Evolutionary conservation across 768 basidiomycete species (phyloP).

Genomic region (Leccinum imitatum): DNA sequence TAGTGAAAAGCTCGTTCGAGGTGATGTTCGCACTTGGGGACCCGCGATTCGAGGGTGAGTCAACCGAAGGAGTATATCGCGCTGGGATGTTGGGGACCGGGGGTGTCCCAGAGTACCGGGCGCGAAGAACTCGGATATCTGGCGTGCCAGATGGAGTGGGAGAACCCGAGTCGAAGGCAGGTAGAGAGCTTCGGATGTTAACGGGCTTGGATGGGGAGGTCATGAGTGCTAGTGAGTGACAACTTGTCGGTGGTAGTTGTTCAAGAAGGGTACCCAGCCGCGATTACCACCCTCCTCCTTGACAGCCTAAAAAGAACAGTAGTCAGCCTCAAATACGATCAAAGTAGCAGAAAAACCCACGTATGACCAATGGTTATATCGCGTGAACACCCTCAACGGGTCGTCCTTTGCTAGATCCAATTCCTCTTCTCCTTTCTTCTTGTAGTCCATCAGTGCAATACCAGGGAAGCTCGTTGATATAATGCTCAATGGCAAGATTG

Average conservation of each 20-base stretch:
- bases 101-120: constrained; percentile 61
- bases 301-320: constrained; percentile 60
- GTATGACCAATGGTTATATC: constrained; percentile 98
- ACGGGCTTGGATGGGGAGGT: constrained; percentile 58
- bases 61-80: constrained; percentile 51
- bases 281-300: constrained; percentile 92
- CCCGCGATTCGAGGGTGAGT: constrained; percentile 13
- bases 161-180: constrained; percentile 11
- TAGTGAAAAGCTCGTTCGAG: constrained; percentile 15
- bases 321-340: constrained; percentile 4
- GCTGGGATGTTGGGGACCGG: constrained; percentile 51
- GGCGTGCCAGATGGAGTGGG: constrained; percentile 56
- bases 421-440: constrained; percentile 91
- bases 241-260: neutral
- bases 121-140: constrained; percentile 61
- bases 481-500: constrained; percentile 87
- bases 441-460: constrained; percentile 94
- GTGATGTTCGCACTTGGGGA: constrained; percentile 6
- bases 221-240: constrained; percentile 33
- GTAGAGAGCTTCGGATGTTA: constrained; percentile 39
- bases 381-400: constrained; percentile 87
- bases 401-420: constrained; percentile 88
- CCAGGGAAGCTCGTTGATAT: constrained; percentile 97
- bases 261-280: constrained; percentile 83
- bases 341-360: constrained; percentile 41